These are phyloP conservation scores for Alternaria ethzedia DNA, from an alignment of 2,329 filamentous ascomycete species.

Conservation along the genomic window DNA sequence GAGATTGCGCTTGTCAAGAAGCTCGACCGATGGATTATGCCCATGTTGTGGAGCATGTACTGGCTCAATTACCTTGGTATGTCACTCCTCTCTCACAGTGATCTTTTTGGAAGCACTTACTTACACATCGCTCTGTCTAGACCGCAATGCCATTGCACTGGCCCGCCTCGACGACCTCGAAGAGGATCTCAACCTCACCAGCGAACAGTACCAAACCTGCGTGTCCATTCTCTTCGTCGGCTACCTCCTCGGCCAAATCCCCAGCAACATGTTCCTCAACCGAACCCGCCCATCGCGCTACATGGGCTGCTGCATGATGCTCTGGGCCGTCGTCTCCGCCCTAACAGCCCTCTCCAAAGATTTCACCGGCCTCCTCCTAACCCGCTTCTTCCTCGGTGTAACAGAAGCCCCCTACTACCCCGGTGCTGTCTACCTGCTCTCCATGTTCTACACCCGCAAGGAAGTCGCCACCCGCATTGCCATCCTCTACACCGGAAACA, in stretches of 20 bases:
- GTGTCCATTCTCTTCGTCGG: slow-evolving; percentile 37
- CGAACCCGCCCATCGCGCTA: slow-evolving; percentile 35
- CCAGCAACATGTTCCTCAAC: slow-evolving; percentile 48
- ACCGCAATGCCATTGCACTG: slow-evolving; percentile 69
- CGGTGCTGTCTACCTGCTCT: slow-evolving; percentile 47
- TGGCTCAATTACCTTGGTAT: slow-evolving; percentile 18
- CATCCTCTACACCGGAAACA: slow-evolving; percentile 49
- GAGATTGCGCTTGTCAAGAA: slow-evolving; percentile 45
- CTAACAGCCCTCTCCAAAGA: slow-evolving; percentile 52
- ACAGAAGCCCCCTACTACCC: slow-evolving; percentile 51
- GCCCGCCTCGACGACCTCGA: slow-evolving; percentile 68
- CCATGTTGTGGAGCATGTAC: slow-evolving; percentile 34
- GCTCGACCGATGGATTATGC: slow-evolving; percentile 39
- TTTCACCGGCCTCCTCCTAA: slow-evolving; percentile 52
- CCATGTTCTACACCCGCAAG: slow-evolving; percentile 47
- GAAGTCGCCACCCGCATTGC: slow-evolving; percentile 60
- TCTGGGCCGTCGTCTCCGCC: slow-evolving; percentile 53
- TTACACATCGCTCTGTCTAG: slow-evolving; percentile 33
- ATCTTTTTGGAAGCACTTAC: slow-evolving; percentile 40
- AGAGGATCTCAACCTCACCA: slow-evolving; percentile 55
- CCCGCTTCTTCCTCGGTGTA: slow-evolving; percentile 53
- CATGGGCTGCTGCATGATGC: slow-evolving; percentile 44
- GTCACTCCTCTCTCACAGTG: slow-evolving; percentile 6
- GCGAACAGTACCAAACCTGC: slow-evolving; percentile 32
- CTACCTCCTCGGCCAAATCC: slow-evolving; percentile 46